A percentile compares a stretch with the other conserved stretches of the same genome.
Conservation (phyloP, 1,139 yeast genomes). For the Candida tetrigidarum region DNA sequence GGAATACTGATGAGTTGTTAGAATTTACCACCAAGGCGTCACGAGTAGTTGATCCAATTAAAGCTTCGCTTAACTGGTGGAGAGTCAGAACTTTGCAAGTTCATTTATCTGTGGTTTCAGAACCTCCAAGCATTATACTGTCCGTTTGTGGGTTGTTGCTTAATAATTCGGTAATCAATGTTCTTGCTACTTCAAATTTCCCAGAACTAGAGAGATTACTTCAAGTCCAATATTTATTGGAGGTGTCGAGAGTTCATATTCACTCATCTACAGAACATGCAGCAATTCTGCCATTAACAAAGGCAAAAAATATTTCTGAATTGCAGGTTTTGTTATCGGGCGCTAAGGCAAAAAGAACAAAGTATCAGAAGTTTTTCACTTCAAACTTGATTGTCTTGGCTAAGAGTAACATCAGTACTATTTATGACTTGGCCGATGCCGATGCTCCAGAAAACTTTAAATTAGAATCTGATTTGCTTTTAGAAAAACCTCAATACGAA, state of each 20-base stretch:
- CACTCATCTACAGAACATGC: slow-evolving; percentile 65
- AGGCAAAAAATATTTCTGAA: slow-evolving; percentile 61
- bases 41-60: slow-evolving; percentile 28
- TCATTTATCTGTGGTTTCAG: slow-evolving; percentile 63
- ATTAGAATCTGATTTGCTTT: slow-evolving; percentile 75
- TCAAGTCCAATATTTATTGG: slow-evolving; percentile 59
- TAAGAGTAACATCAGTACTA: slow-evolving; percentile 45
- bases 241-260: slow-evolving; percentile 64
- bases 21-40: slow-evolving; percentile 26
- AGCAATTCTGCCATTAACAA: slow-evolving; percentile 52
- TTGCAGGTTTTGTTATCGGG: slow-evolving; percentile 78
- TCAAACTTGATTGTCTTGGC: slow-evolving; percentile 85
- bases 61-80: slow-evolving; percentile 72
- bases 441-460: slow-evolving; percentile 56
- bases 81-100: slow-evolving; percentile 66
- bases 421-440: slow-evolving; percentile 23
- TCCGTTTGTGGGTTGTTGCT: slow-evolving; percentile 45
- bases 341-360: slow-evolving; percentile 86
- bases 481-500: slow-evolving; percentile 76
- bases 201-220: slow-evolving; percentile 36
- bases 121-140: slow-evolving; percentile 53
- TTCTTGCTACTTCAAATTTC: slow-evolving; percentile 32
- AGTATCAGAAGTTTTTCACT: slow-evolving; percentile 71
- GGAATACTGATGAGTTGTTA: slow-evolving; percentile 22
- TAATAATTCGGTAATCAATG: slow-evolving; percentile 33